Evolutionary conservation across 805 yeast genomes (phyloP), one percentile per base, ranked within the genome.

Genomic region (Cyberlindnera japonica): DNA sequence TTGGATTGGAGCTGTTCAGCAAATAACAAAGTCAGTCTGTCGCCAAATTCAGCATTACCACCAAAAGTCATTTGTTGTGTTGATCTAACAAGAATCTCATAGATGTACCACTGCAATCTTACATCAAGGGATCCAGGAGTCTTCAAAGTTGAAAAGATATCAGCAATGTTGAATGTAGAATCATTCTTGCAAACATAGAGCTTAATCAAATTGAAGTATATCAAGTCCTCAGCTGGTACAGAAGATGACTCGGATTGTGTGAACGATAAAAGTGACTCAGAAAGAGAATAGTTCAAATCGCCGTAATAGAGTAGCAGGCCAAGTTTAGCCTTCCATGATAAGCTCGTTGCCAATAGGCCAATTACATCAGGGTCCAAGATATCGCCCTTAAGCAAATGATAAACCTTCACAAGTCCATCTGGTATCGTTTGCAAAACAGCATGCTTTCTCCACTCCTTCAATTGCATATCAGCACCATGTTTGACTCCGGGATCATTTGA

Each of bases 311-410:
- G 50, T 15, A 69, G 57, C 39, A 85, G 49, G 1, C 79, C 77
- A 23, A 90, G 66, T 18, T 74, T 68, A 23, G 81, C 66, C 43
- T 74, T 69, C 95, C 96, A 85, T 13, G 82, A 72, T 21, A 84
- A 67, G 2, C 70, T 75, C 3, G 62, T 63, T 3, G 62, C 8
- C 8, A 15, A 17, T 14, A 18, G 30, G 9, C 7, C 63, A 17
- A 64, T 54, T 20, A 50, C 38, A 6, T 53, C 49, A 6, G 51
- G 48, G 2, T 56, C 47, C 14, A 68, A 54, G 13, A 69, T 52
- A 7, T 70, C 63, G 11, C 86, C 85, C 3, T 83, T 66, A 14
- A 90, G 64, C 4, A 90, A 60, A 45, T 77, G 76, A 59, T 81
- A 84, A 1, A 87, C 69, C 49, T 79, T 77, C 13, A 76, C 55